Evolutionary conservation across 306 rosid species (phyloP).

Genomic region (Citrullus colocynthis): DNA sequence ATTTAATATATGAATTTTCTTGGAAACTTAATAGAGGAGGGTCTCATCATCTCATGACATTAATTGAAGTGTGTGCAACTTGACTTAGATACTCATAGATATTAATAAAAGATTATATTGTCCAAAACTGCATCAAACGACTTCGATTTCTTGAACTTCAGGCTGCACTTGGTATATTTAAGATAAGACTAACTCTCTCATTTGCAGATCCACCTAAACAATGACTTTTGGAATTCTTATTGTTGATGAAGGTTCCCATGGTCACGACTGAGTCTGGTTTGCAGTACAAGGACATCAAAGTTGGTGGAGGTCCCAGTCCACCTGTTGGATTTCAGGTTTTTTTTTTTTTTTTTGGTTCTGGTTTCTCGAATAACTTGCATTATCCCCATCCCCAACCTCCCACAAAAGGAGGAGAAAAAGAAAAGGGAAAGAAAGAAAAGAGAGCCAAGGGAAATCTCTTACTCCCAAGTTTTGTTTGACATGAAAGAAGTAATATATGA

Average conservation of each 20-base stretch:
- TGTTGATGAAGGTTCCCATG: conserved; percentile 52
- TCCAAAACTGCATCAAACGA: not conserved
- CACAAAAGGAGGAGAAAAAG: not conserved
- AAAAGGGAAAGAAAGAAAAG: not conserved
- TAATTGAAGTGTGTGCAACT: not conserved
- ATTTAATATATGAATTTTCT: not conserved
- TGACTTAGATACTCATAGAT: not conserved
- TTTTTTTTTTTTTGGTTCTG: conserved; percentile 16
- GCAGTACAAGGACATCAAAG: conserved; percentile 82
- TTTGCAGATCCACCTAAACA: conserved; percentile 7
- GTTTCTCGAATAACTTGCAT: not conserved
- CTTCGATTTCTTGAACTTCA: not conserved
- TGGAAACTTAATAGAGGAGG: not conserved
- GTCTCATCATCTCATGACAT: not conserved
- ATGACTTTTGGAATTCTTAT: conserved; percentile 12
- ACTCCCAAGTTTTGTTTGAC: not conserved
- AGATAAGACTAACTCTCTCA: conserved; percentile 3
- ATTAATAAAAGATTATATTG: not conserved
- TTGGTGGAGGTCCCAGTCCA: conserved; percentile 81
- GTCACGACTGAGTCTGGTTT: conserved; percentile 86
- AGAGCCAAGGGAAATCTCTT: not conserved
- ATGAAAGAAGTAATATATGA: not conserved
- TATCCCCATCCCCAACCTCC: not conserved
- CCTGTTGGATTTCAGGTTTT: conserved; percentile 90
- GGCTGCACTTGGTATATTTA: not conserved